Percentiles rank a stretch among this genome's conserved stretches.
phyloP scores from a whole-genome alignment of 1,139 yeast species.

The Debaryomyces fabryi region DNA sequence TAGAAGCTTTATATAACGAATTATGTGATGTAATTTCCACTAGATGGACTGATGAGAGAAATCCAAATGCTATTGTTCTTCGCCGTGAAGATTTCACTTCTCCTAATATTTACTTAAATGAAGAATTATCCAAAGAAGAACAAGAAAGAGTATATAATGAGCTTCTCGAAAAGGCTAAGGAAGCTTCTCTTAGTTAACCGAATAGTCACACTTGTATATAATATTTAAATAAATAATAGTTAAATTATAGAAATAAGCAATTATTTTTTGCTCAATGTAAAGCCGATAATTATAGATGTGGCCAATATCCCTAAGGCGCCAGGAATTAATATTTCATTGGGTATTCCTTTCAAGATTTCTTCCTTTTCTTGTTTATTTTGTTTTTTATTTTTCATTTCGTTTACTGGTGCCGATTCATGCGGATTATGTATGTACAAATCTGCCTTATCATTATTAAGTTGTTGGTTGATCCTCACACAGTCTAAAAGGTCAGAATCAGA shows the following conservation, averaged over 20 bases:
- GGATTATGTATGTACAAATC: slow-evolving; percentile 76
- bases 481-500: slow-evolving; percentile 73
- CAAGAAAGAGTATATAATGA: slow-evolving; percentile 32
- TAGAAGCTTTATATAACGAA: slow-evolving; percentile 47
- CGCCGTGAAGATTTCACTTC: slow-evolving; percentile 43
- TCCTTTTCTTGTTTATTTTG: slow-evolving; percentile 17
- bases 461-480: slow-evolving; percentile 61
- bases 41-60: slow-evolving; percentile 59
- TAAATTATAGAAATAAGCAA: background rate
- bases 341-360: slow-evolving; percentile 55
- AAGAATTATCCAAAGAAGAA: slow-evolving; percentile 34
- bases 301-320: slow-evolving; percentile 67
- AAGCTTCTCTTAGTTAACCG: slow-evolving; percentile 9
- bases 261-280: slow-evolving; percentile 45
- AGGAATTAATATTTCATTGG: slow-evolving; percentile 63
- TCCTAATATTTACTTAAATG: slow-evolving; percentile 55
- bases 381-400: slow-evolving; percentile 18
- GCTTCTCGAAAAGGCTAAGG: slow-evolving; percentile 38
- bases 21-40: slow-evolving; percentile 49
- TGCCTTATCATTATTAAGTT: slow-evolving; percentile 58
- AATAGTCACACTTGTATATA: slow-evolving; percentile 10
- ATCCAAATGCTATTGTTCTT: slow-evolving; percentile 67
- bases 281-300: slow-evolving; percentile 57
- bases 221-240: slow-evolving; percentile 2
- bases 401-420: slow-evolving; percentile 46